Evolutionary conservation across 192 early-diverging fungal species (phyloP), one percentile per base, ranked within the genome.

Genomic region (Coemansia sp.): DNA sequence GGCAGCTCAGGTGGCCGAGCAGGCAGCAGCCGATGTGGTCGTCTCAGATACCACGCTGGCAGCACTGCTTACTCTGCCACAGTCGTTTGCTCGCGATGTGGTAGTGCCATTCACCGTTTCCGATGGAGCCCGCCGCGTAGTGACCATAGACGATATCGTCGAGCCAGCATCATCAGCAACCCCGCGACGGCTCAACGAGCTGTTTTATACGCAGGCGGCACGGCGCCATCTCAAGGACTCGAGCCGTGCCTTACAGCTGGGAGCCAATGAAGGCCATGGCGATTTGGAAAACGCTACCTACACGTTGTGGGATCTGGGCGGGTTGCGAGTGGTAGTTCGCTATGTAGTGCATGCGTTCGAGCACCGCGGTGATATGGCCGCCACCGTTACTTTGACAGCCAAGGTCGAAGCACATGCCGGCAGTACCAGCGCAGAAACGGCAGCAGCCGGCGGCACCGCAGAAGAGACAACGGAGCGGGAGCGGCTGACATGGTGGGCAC

Each of bases 271-370:
- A 6, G 11, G 30, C 23, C 39, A 37, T 21, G 23, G 23, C 1
- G 49, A 58, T 0, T n/a, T 43, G 11, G 61, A 23, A 18, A 71
- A 71, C 44, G 62, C 62, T 9, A 77, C 56, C 16, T 77, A 77
- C 35, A 77, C 74, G 26, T 40, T 70, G 59, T 77, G 74, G 74
- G 74, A 66, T 52, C 55, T 77, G 42, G 63, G 68, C 33, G 74
- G 50, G 6, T 57, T 60, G 38, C 63, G 74, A 0, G 26, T 77
- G 8, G 40, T 77, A 8, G 53, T 77, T 21, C 68, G 74, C 14
- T 77, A 65, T 52, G 44, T 52, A 15, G 68, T 77, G 20, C 59
- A 77, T 12, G 68, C 55, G 21, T 77, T 77, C 37, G 42, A 47
- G 9, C 19, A 39, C 1, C 16, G 18, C 10, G 57, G 53, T n/a